A percentile compares a stretch with the other conserved stretches of the same genome.
These are phyloP conservation scores for Ramichloridium luteum DNA, from an alignment of 2,329 filamentous ascomycete species.

Conservation along the genomic window DNA sequence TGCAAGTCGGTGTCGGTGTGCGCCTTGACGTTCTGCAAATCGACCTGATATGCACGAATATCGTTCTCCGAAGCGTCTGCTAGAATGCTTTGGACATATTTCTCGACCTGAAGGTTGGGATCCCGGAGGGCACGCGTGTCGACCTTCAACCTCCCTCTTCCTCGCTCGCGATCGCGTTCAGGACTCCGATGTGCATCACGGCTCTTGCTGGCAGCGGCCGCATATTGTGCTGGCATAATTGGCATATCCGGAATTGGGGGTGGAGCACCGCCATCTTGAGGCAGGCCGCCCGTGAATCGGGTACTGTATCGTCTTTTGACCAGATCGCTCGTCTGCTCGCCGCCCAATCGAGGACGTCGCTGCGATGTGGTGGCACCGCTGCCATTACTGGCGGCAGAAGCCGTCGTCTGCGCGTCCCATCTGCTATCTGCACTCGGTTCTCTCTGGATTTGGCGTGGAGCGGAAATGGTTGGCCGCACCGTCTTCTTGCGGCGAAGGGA, in stretches of 20 bases:
- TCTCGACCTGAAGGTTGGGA: constrained; percentile 64
- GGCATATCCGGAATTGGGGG: constrained; percentile 55
- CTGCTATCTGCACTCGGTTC: constrained; percentile 11
- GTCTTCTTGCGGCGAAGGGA: constrained; percentile 51
- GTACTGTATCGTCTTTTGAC: constrained; percentile 93
- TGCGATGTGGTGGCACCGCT: constrained; percentile 21
- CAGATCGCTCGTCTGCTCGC: constrained; percentile 56
- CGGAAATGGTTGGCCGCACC: constrained; percentile 46
- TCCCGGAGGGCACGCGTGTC: constrained; percentile 70
- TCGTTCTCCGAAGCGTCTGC: constrained; percentile 80
- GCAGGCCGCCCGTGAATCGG: constrained; percentile 58
- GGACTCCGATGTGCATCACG: constrained; percentile 24
- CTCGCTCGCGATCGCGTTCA: constrained; percentile 6
- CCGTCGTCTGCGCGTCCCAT: constrained; percentile 12
- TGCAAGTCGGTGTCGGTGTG: constrained; percentile 75
- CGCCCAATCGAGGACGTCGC: constrained; percentile 34
- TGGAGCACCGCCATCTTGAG: constrained; percentile 51
- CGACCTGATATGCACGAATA: constrained; percentile 68
- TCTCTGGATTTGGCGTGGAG: constrained; percentile 42
- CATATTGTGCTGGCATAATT: constrained; percentile 46
- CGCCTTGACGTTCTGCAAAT: constrained; percentile 62
- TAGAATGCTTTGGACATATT: constrained; percentile 52
- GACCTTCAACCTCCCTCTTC: constrained; percentile 45
- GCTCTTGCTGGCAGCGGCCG: constrained; percentile 12
- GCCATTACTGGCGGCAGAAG: constrained; percentile 7